These are phyloP conservation scores for Venturiaceae sp. DNA, from an alignment of 2,329 filamentous ascomycete genomes.

Conservation along the genomic window DNA sequence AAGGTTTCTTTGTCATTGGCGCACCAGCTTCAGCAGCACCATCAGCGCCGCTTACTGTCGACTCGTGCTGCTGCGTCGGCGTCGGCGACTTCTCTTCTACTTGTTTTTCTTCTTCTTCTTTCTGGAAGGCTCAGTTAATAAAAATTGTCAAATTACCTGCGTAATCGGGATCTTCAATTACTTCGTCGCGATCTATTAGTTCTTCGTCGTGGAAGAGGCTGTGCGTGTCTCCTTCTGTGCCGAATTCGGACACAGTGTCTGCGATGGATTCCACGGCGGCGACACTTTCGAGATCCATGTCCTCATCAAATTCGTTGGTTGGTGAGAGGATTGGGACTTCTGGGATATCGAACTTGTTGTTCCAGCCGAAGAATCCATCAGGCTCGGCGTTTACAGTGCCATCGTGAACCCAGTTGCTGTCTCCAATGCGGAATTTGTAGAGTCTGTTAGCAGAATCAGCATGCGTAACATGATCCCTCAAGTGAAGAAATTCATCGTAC, in stretches of 20 bases:
- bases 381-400: slow-evolving; percentile 3
- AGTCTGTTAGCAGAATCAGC: background rate
- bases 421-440: slow-evolving; percentile 6
- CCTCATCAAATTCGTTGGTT: background rate
- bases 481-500: background rate
- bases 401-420: slow-evolving; percentile 6
- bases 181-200: slow-evolving; percentile 4
- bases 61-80: background rate
- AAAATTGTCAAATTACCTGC: background rate
- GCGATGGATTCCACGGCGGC: slow-evolving; percentile 6
- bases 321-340: background rate
- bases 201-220: slow-evolving; percentile 1
- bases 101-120: background rate
- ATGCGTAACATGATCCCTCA: background rate
- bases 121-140: background rate
- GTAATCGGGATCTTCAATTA: slow-evolving; percentile 6
- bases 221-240: background rate
- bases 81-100: background rate
- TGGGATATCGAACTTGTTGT: slow-evolving; percentile 6
- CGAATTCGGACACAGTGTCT: slow-evolving; percentile 5
- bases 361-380: slow-evolving; percentile 2
- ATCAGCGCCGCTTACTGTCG: background rate
- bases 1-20: background rate
- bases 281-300: slow-evolving; percentile 4
- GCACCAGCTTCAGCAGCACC: background rate